Evolutionary conservation across 768 basidiomycete genomes (phyloP).

Genomic region (Clavulina sp.): DNA sequence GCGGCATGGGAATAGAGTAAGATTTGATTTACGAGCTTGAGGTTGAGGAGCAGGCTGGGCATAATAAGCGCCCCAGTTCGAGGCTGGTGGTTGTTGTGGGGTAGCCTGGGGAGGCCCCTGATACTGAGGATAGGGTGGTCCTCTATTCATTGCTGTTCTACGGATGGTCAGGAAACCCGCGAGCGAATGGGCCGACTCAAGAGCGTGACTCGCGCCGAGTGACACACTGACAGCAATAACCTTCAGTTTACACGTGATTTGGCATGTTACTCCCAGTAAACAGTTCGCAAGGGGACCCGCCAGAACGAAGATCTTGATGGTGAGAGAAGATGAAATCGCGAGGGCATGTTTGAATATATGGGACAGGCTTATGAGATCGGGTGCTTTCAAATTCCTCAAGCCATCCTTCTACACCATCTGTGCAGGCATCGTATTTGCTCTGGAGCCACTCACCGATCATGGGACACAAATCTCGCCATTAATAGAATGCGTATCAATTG

Average conservation of each 20-base stretch:
- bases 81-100: neutral
- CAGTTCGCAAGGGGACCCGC: too few species aligned
- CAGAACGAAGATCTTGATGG: too few species aligned
- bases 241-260: too few species aligned
- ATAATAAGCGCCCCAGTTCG: neutral
- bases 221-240: too few species aligned
- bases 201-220: too few species aligned
- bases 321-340: too few species aligned
- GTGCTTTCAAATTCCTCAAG: neutral
- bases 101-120: neutral
- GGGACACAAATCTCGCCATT: neutral
- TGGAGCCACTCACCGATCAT: too few species aligned
- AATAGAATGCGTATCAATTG: constrained; percentile 35
- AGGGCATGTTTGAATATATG: neutral
- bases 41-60: neutral
- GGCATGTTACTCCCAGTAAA: too few species aligned
- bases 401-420: neutral
- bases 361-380: neutral
- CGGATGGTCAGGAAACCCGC: too few species aligned
- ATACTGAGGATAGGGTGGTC: too few species aligned
- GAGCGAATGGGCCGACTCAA: too few species aligned
- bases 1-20: neutral
- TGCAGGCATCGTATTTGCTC: neutral
- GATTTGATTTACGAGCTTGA: neutral
- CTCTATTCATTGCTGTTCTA: too few species aligned